phyloP scores from a whole-genome alignment of 140 eudicot genomes.

The Stevia rebaudiana region DNA sequence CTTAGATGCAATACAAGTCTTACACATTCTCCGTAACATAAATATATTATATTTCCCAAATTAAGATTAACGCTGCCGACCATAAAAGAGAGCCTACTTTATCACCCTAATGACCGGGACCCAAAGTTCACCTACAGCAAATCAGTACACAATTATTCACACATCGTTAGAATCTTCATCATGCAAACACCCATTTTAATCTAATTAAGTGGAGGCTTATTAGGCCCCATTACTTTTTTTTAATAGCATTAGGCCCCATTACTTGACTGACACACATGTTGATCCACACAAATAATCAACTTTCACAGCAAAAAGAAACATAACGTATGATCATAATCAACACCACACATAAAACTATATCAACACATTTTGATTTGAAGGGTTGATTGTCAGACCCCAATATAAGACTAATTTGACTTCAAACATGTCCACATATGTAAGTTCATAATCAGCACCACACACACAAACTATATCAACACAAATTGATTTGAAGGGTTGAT shows the following conservation, averaged over 20 bases:
- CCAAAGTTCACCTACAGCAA: neutral
- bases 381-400: neutral
- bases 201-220: neutral
- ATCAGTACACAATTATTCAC: neutral
- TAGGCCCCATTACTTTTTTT: conserved; percentile 11
- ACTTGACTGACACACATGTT: neutral
- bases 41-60: neutral
- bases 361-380: neutral
- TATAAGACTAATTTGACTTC: neutral
- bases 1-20: too few species aligned
- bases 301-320: neutral
- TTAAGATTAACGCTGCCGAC: neutral
- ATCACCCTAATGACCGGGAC: neutral
- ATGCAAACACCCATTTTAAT: neutral
- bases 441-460: too few species aligned
- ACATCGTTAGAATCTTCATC: neutral
- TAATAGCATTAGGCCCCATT: too few species aligned
- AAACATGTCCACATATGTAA: neutral
- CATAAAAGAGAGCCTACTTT: neutral
- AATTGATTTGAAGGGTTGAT: too few species aligned
- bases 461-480: too few species aligned
- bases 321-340: neutral
- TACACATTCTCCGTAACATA: conserved; percentile 17
- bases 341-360: neutral
- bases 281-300: conserved; percentile 1